These are phyloP conservation scores for Carex cristatella DNA, from an alignment of 176 grass and related monocot genomes.

Conservation along the genomic window DNA sequence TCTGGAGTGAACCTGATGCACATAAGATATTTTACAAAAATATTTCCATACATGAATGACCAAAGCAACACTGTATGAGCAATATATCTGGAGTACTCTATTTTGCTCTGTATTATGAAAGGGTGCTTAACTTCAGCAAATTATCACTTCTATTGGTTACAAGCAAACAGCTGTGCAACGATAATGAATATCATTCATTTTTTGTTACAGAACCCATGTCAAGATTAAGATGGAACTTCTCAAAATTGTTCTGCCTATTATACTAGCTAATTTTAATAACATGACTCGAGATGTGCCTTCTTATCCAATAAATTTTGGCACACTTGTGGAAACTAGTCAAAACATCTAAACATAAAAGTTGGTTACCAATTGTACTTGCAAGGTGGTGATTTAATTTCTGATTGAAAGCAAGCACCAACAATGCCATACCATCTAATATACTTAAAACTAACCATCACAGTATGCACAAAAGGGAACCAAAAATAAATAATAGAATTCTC, in stretches of 20 bases:
- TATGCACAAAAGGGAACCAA: not conserved
- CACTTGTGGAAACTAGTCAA: not conserved
- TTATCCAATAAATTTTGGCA: not conserved
- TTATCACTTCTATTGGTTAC: not conserved
- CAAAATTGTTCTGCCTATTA: not conserved
- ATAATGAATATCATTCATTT: not conserved
- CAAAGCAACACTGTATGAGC: not conserved
- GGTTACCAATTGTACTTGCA: not conserved
- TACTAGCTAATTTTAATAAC: not conserved
- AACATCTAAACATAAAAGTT: not conserved
- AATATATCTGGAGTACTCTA: not conserved
- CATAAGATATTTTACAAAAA: not conserved
- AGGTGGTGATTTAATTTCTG: not conserved
- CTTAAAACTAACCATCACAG: not conserved
- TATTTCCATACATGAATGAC: not conserved
- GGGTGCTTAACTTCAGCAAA: not conserved
- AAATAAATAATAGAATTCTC: not conserved
- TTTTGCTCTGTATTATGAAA: not conserved
- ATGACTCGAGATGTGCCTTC: not conserved
- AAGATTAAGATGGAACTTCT: not conserved
- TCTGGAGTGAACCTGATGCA: constrained; percentile 82
- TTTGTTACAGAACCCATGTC: not conserved
- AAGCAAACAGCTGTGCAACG: not conserved
- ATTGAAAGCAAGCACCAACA: not conserved
- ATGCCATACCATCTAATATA: not conserved